These are phyloP conservation scores for Nepenthes mirabilis DNA, from an alignment of 148 eudicot genomes.

Conservation along the genomic window DNA sequence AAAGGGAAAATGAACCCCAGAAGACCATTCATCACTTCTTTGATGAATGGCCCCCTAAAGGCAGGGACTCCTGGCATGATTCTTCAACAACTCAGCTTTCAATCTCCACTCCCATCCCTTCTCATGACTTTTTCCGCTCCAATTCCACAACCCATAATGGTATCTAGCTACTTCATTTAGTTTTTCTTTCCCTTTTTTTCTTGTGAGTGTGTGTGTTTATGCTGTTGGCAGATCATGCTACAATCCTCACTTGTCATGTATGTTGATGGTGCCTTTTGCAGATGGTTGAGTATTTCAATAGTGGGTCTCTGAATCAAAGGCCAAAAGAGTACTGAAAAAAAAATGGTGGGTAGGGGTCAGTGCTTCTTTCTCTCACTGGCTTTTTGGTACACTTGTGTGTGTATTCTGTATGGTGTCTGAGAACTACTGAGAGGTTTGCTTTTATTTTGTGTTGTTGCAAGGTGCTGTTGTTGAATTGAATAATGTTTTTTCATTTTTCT, in stretches of 20 bases:
- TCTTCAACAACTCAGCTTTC: slow-evolving; percentile 27
- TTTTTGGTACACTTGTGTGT: neutral
- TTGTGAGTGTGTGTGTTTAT: neutral
- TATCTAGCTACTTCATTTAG: neutral
- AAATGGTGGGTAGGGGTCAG: slow-evolving; percentile 20
- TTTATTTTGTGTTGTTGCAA: neutral
- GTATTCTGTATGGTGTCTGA: neutral
- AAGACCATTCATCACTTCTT: no score
- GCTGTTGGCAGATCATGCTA: slow-evolving; percentile 18
- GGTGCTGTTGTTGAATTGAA: neutral
- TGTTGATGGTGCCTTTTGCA: slow-evolving; percentile 14
- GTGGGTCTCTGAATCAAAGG: slow-evolving; percentile 28
- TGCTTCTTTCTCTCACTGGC: neutral
- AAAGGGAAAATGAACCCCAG: slow-evolving; percentile 10
- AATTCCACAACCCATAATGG: slow-evolving; percentile 16
- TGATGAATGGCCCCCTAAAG: neutral
- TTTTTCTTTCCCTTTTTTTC: neutral
- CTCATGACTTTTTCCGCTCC: slow-evolving; percentile 27
- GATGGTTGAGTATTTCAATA: slow-evolving; percentile 24
- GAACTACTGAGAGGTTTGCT: neutral
- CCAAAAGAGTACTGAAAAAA: slow-evolving; percentile 7
- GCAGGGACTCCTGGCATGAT: slow-evolving; percentile 20
- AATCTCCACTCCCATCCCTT: slow-evolving; percentile 20
- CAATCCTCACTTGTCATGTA: slow-evolving; percentile 19
- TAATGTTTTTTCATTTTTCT: neutral